phyloP scores from a whole-genome alignment of 1,284 basidiomycete genomes.

The Laetiporus sulphureus region DNA sequence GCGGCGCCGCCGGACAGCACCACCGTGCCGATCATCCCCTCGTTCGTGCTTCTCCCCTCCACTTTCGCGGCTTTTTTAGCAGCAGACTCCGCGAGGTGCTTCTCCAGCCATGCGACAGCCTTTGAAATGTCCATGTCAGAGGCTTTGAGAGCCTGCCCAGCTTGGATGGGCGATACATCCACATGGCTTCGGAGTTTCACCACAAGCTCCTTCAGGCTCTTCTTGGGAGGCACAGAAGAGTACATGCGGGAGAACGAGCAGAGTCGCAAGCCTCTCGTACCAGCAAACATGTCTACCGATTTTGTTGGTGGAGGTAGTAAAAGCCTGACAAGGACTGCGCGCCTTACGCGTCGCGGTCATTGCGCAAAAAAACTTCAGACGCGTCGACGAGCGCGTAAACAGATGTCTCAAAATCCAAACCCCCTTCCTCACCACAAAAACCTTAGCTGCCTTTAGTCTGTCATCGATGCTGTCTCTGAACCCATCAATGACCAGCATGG shows the following conservation, averaged over 20 bases:
- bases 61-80: conserved; percentile 84
- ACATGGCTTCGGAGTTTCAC: conserved; percentile 80
- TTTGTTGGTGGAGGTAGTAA: background rate
- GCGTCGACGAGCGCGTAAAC: conserved; percentile 5
- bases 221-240: conserved; percentile 35
- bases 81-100: conserved; percentile 65
- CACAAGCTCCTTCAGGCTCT: conserved; percentile 64
- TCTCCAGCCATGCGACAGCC: conserved; percentile 78
- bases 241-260: conserved; percentile 23
- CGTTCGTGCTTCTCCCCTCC: conserved; percentile 60
- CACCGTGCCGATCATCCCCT: conserved; percentile 77
- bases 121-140: conserved; percentile 69
- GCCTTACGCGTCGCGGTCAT: background rate
- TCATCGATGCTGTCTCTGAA: no score
- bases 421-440: no score
- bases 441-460: no score
- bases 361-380: conserved; percentile 5
- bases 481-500: background rate
- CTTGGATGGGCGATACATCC: conserved; percentile 81
- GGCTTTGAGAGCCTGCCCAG: conserved; percentile 78
- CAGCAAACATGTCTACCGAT: conserved; percentile 14
- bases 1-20: conserved; percentile 55
- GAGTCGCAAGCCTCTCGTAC: background rate
- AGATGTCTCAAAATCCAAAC: no score
- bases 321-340: background rate